Evolutionary conservation across 192 early-diverging fungal species (phyloP), one percentile per base, ranked within the genome.

Genomic region (Coemansia reversa): DNA sequence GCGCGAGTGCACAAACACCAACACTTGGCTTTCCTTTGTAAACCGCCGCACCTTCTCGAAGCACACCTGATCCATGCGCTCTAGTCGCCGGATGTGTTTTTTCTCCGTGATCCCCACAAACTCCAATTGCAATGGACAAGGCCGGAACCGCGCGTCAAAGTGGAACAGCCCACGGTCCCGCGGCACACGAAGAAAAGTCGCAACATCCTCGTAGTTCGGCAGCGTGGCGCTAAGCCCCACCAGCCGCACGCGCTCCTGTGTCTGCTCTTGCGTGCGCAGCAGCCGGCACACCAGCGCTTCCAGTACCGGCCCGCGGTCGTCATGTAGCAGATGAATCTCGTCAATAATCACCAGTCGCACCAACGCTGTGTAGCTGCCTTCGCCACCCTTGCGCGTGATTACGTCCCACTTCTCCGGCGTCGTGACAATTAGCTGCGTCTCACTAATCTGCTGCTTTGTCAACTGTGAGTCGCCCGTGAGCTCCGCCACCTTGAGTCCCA

Each of bases 371-470:
- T 96, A 95, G 58, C 89, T 91, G 58, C 89, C 84, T 74, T 92
- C 97, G 6, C 94, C 92, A 24, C 92, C 94, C 75, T 97, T 97
- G 63, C 97, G 91, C 33, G 97, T 98, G 30, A 95, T 92, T 27
- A 98, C 91, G 75, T 98, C 97, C 97, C 97, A 98, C 71, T 98
- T 98, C 74, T 98, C 97, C 8, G 97, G 97, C 4, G 97, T 98
- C 2, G 97, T 98, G 29, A 98, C 90, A 70, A 98, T 98, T 69
- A 98, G 88, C 60, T 98, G 94, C 2, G 97, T 98, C 51, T 94
- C 92, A 8, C 94, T 83, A 53, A 98, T 95, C 76, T 98, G 94
- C 69, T 92, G 89, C 73, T 97, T 96, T n/a, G 93, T 98, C 45
- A 98, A 81, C 74, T 95, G 93, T 11, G 91, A 87, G 84, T 98